Evolutionary conservation across 257 asterid genomes (phyloP).

Genomic region (Plantago elongata): DNA sequence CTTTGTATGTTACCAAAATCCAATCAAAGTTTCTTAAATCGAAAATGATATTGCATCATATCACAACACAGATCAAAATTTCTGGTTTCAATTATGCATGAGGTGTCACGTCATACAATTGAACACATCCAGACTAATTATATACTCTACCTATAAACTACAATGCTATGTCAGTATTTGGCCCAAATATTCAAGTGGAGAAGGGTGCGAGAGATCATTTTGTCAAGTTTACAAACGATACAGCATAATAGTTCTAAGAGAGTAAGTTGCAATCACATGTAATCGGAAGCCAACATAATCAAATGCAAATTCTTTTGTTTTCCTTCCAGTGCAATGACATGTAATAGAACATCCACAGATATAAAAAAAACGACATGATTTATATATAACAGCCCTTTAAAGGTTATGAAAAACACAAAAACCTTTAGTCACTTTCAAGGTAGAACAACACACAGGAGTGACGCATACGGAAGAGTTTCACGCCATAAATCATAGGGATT

Average conservation of each 20-base stretch:
- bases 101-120: background rate
- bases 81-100: background rate
- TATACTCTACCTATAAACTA: too few species aligned
- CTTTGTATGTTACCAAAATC: background rate
- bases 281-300: too few species aligned
- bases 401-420: too few species aligned
- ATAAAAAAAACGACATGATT: background rate
- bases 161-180: too few species aligned
- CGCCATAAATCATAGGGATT: background rate
- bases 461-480: background rate
- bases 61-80: background rate
- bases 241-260: too few species aligned
- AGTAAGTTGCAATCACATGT: too few species aligned
- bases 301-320: too few species aligned
- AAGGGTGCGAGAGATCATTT: too few species aligned
- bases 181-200: too few species aligned
- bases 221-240: too few species aligned
- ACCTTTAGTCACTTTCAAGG: too few species aligned
- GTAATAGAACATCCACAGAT: background rate
- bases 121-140: background rate
- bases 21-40: slow-evolving; percentile 1
- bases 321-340: too few species aligned
- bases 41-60: background rate
- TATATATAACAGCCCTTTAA: background rate
- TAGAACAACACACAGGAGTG: background rate